Percentiles rank a stretch among this genome's conserved stretches.
phyloP scores from a whole-genome alignment of 345 rosid species.

The Camelina hispida region DNA sequence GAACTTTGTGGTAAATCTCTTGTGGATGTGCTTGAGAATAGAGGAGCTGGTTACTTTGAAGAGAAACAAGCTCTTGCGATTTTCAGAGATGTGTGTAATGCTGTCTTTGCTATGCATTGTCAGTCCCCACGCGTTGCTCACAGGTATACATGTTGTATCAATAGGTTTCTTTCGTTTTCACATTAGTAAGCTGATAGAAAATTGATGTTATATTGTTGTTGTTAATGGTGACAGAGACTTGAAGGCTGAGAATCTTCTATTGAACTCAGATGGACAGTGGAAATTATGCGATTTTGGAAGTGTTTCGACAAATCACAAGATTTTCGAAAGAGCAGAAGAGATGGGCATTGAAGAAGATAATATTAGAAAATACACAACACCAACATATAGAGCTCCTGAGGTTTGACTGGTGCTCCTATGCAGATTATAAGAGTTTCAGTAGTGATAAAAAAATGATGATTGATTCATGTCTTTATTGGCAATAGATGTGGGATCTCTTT shows the following conservation, averaged over 20 bases:
- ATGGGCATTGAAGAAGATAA: constrained; percentile 99
- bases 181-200: neutral
- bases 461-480: constrained; percentile 46
- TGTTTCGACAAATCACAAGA: constrained; percentile 85
- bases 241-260: constrained; percentile 92
- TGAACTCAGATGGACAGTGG: constrained; percentile 83
- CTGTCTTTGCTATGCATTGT: constrained; percentile 95
- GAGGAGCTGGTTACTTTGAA: constrained; percentile 85
- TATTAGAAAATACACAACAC: constrained; percentile 93
- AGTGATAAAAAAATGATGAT: constrained; percentile 34
- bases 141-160: constrained; percentile 53
- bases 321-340: constrained; percentile 94
- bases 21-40: constrained; percentile 75
- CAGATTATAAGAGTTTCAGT: constrained; percentile 36
- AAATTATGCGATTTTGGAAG: constrained; percentile 98
- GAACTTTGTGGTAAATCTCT: constrained; percentile 91
- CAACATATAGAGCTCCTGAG: constrained; percentile 99
- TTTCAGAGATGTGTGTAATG: constrained; percentile 91
- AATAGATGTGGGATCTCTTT: constrained; percentile 97
- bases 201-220: neutral
- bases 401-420: constrained; percentile 50
- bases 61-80: constrained; percentile 80
- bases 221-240: constrained; percentile 68
- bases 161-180: neutral
- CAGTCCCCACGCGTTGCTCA: constrained; percentile 93